Conservation (phyloP, 2,329 filamentous ascomycete species). For the Mycosphaerella sp. region DNA sequence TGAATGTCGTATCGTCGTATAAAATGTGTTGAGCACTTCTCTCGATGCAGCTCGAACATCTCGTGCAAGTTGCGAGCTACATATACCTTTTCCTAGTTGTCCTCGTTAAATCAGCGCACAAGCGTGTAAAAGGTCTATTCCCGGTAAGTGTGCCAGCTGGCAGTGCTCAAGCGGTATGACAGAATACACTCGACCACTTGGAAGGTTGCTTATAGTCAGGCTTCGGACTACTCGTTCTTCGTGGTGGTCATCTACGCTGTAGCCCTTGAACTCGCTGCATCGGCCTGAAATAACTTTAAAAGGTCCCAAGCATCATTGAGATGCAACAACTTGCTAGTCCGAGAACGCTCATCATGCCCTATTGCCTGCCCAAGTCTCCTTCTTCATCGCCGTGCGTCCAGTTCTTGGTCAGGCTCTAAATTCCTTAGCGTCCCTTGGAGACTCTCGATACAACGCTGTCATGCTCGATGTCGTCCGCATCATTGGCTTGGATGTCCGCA, state of each 20-base stretch:
- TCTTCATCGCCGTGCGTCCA: neutral
- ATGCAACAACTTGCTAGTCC: neutral
- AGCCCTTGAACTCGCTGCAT: slow-evolving; percentile 2
- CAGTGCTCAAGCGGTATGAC: neutral
- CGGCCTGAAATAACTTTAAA: neutral
- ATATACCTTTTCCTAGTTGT: neutral
- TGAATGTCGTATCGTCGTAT: neutral
- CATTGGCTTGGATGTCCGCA: slow-evolving; percentile 76
- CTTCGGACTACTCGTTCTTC: slow-evolving; percentile 6
- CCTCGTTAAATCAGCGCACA: neutral
- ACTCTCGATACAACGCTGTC: slow-evolving; percentile 57
- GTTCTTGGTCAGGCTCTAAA: neutral
- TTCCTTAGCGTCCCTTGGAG: slow-evolving; percentile 46
- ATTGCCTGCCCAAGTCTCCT: neutral
- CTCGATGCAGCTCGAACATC: neutral
- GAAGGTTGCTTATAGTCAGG: neutral
- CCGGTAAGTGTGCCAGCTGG: neutral
- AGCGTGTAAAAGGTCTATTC: neutral
- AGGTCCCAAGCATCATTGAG: neutral
- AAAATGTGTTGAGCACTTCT: neutral
- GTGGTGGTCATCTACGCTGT: slow-evolving; percentile 10
- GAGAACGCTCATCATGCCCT: neutral
- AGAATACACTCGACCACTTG: neutral
- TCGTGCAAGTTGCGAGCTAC: neutral
- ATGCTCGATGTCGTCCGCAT: slow-evolving; percentile 74